Conservation (phyloP, 306 rosid genomes). For the Inga laurina region DNA sequence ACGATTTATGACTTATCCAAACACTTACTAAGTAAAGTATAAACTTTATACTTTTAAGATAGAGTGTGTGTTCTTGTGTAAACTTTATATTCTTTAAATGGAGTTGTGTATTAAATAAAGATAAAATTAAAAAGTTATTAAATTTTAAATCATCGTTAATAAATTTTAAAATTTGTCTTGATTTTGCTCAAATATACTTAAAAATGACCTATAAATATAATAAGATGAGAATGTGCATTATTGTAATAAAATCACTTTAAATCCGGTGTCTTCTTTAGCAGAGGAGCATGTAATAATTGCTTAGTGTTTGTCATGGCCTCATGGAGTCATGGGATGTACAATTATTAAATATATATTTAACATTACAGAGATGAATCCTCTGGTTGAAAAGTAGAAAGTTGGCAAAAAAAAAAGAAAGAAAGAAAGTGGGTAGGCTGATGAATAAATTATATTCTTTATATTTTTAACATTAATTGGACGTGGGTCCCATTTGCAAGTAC, state of each 20-base stretch:
- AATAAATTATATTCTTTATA: not conserved
- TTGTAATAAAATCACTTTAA: not conserved
- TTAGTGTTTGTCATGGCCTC: accelerated
- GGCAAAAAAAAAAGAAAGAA: not conserved
- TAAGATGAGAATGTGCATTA: not conserved
- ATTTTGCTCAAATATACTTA: too few relatives aligned
- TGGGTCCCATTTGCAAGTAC: not conserved
- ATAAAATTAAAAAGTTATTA: too few relatives aligned
- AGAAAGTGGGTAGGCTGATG: constrained; percentile 8
- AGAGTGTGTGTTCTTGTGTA: too few relatives aligned
- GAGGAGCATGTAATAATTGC: not conserved
- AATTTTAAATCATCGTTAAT: too few relatives aligned
- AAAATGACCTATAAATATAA: too few relatives aligned
- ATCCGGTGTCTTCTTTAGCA: not conserved
- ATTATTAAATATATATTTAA: not conserved
- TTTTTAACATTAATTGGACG: not conserved
- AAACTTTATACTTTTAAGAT: too few relatives aligned
- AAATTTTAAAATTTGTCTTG: too few relatives aligned
- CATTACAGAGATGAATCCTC: not conserved
- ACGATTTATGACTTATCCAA: too few relatives aligned
- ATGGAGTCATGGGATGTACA: constrained; percentile 7
- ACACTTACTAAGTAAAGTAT: too few relatives aligned
- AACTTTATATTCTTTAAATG: too few relatives aligned
- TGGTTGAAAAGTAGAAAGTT: not conserved
- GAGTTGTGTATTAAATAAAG: too few relatives aligned